These are phyloP conservation scores for Pseudoperonospora humuli DNA, from an alignment of 352 stramenopile species.

Conservation along the genomic window DNA sequence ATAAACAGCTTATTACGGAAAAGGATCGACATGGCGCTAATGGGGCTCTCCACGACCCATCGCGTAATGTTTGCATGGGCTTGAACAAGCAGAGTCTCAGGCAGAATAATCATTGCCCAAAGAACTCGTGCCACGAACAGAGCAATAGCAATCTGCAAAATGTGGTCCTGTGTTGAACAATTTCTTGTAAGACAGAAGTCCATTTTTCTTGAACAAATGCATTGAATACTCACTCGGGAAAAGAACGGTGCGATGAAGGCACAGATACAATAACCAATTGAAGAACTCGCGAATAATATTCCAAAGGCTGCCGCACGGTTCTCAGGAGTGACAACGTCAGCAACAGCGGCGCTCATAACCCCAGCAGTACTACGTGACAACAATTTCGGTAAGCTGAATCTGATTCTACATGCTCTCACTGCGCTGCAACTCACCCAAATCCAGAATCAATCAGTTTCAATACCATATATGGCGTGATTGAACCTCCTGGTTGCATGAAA, in stretches of 20 bases:
- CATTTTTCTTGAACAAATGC: not conserved
- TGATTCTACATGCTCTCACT: not conserved
- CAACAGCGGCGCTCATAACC: constrained; percentile 52
- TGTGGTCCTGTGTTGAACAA: constrained; percentile 26
- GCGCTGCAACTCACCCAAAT: constrained; percentile 36
- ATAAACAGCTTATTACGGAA: constrained; percentile 56
- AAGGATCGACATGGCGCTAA: constrained; percentile 59
- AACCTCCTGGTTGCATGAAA: constrained; percentile 46
- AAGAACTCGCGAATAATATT: constrained; percentile 46
- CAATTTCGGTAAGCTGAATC: not conserved
- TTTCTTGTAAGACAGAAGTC: not conserved
- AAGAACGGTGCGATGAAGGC: constrained; percentile 55
- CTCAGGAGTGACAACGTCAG: constrained; percentile 47
- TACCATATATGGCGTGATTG: constrained; percentile 58
- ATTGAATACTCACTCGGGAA: constrained; percentile 29
- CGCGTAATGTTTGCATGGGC: constrained; percentile 21
- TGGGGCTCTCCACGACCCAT: constrained; percentile 41
- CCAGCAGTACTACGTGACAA: constrained; percentile 38
- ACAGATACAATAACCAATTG: constrained; percentile 49
- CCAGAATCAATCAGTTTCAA: constrained; percentile 53
- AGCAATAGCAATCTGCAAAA: constrained; percentile 34
- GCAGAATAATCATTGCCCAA: constrained; percentile 44
- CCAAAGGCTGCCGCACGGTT: constrained; percentile 57
- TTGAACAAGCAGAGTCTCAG: constrained; percentile 42
- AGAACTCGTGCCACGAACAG: constrained; percentile 48